Percentiles rank a stretch among this genome's conserved stretches.
Conservation (phyloP, 352 stramenopile genomes). For the Globisporangium okanoganense region DNA sequence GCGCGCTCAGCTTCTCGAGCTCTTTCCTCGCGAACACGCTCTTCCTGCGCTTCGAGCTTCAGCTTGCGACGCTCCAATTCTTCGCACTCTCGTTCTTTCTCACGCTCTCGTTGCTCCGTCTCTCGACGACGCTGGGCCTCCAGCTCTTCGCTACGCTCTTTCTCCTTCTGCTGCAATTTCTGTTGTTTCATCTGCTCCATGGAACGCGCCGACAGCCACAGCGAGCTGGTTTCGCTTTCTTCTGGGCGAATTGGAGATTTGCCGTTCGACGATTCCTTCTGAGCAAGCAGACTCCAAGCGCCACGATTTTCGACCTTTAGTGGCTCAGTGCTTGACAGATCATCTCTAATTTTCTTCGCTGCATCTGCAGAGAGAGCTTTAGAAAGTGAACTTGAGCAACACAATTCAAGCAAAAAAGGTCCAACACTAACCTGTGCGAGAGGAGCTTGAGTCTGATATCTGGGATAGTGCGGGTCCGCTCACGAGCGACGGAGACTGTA, state of each 20-base stretch:
- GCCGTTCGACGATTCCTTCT: slow-evolving; percentile 64
- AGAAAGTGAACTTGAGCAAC: neutral
- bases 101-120: slow-evolving; percentile 57
- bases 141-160: slow-evolving; percentile 61
- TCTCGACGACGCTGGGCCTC: slow-evolving; percentile 66
- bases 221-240: slow-evolving; percentile 67
- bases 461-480: slow-evolving; percentile 51
- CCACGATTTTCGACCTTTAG: slow-evolving; percentile 80
- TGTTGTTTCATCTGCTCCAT: slow-evolving; percentile 89
- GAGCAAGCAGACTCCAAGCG: slow-evolving; percentile 80
- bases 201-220: slow-evolving; percentile 79
- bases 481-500: slow-evolving; percentile 54
- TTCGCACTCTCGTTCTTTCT: slow-evolving; percentile 67
- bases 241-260: slow-evolving; percentile 54
- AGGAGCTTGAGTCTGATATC: slow-evolving; percentile 29
- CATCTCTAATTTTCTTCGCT: slow-evolving; percentile 78
- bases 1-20: slow-evolving; percentile 53
- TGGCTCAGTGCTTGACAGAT: slow-evolving; percentile 52
- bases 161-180: slow-evolving; percentile 83
- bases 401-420: neutral
- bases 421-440: slow-evolving; percentile 38
- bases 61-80: slow-evolving; percentile 61
- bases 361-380: slow-evolving; percentile 31
- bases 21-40: slow-evolving; percentile 50
- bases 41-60: slow-evolving; percentile 55